Base-by-base conservation (phyloP, 305 asterid genomes). In the Plantago coronopus region DNA sequence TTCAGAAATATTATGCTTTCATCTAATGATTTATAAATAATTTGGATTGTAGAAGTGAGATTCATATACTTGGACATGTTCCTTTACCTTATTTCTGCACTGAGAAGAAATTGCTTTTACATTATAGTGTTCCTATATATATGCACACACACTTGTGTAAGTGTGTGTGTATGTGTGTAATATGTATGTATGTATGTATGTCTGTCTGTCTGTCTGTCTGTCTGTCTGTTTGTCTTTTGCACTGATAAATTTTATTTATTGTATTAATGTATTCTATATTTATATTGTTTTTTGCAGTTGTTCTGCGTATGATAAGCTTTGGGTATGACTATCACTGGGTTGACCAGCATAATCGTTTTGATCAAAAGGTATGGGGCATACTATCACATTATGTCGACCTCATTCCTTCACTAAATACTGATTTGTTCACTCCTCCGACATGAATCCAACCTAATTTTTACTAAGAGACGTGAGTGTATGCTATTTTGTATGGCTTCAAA, bases 321-420 rank as follows among this genome's bases (percentile, higher is more conserved):
- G 99, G 99, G 9, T 79, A 73, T 78, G 99, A 94, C 76, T 94
- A 89, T 75, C 96, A 94, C 62, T 94, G 94, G 97, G 83, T 74
- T 62, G 83, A 82, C 63, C 76, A 78, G 69, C 44, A 68, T 62
- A 68, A 54, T 63, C 79, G 71, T 63, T 78, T 89, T 72, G 94
- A 94, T 77, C 75, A 74, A 67, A 81, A 93, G 96, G 99, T 93
- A 66, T 48, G 51, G 25, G 64, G 46, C 48, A n/a, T 59, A 21
- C 44, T 54, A 19, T 69, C 59, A 63, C 2, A 34, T 57, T 60
- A 45, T 65, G 71, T 54, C 20, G 48, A 37, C 62, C 37, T 46
- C 57, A 49, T 59, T 13, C 65, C 60, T 37, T 64, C 63, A 16
- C 60, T 22, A 22, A 51, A 25, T 62, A 54, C 42, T 15, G 17